These are phyloP conservation scores for Begonia masoniana DNA, from an alignment of 306 rosid species.

Conservation along the genomic window DNA sequence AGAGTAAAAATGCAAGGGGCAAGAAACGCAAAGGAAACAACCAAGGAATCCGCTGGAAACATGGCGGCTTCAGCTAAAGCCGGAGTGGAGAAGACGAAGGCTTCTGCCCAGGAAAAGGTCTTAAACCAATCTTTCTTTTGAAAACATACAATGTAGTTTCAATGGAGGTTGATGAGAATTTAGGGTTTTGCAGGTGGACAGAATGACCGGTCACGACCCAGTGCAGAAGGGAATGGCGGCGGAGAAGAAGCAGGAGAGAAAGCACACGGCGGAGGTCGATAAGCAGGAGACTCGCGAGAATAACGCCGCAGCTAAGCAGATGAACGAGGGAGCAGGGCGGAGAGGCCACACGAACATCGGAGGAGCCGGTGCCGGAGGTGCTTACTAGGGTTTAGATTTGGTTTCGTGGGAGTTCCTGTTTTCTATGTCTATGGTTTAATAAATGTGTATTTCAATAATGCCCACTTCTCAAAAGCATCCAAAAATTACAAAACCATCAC, in stretches of 20 bases:
- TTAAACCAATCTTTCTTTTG: no score
- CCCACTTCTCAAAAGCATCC: no score
- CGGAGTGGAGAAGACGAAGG: slow-evolving; percentile 56
- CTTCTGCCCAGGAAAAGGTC: slow-evolving; percentile 45
- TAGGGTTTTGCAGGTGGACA: slow-evolving; percentile 24
- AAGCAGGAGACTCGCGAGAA: slow-evolving; percentile 30
- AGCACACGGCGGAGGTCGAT: slow-evolving; percentile 26
- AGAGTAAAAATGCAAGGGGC: slow-evolving; percentile 37
- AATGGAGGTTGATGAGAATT: no score
- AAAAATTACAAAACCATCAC: slow-evolving; percentile 6
- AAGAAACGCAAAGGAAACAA: slow-evolving; percentile 24
- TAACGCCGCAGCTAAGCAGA: slow-evolving; percentile 19
- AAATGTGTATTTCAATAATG: no score
- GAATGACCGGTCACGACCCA: slow-evolving; percentile 20
- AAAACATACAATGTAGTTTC: no score
- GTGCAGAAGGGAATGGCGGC: slow-evolving; percentile 25
- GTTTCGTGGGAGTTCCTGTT: no score
- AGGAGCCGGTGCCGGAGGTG: no score
- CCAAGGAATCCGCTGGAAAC: slow-evolving; percentile 49
- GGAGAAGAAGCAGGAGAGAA: slow-evolving; percentile 21
- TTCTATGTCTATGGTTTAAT: no score
- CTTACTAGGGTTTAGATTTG: no score
- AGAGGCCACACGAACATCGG: no score
- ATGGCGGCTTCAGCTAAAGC: slow-evolving; percentile 48
- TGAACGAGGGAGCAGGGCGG: not conserved